Evolutionary conservation across 805 yeast genomes (phyloP).

Genomic region (Suhomyces vadensis): DNA sequence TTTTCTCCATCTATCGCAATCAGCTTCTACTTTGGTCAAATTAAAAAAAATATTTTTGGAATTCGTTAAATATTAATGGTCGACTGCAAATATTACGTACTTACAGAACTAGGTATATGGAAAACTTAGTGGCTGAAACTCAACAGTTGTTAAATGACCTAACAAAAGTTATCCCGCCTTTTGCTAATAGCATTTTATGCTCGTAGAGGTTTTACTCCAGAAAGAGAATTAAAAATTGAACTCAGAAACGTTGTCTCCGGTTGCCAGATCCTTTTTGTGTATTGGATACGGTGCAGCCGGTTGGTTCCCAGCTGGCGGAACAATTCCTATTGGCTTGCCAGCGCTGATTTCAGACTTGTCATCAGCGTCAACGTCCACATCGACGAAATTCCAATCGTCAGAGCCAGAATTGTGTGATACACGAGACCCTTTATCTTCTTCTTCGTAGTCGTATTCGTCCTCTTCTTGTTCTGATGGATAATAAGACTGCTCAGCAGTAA

Average conservation of each 20-base stretch:
- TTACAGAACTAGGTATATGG: too few species aligned
- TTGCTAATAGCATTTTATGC: too few species aligned
- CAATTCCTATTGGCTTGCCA: too few species aligned
- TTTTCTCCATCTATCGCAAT: background rate
- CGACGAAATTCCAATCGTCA: constrained; percentile 15
- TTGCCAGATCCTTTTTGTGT: constrained; percentile 14
- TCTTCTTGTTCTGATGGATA: constrained; percentile 32
- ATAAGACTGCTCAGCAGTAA: constrained; percentile 21
- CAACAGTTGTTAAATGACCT: too few species aligned
- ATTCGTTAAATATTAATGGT: too few species aligned
- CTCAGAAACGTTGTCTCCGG: constrained; percentile 23
- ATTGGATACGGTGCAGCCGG: constrained; percentile 11
- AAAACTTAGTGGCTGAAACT: too few species aligned
- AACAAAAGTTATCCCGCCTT: too few species aligned
- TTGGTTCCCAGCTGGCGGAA: too few species aligned
- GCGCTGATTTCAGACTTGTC: background rate
- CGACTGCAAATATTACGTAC: too few species aligned
- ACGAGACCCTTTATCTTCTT: background rate
- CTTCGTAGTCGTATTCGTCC: constrained; percentile 10
- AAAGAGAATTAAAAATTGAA: constrained; percentile 29
- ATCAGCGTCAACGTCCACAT: constrained; percentile 9
- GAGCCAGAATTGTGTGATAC: background rate
- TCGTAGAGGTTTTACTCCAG: too few species aligned
- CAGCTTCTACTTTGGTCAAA: background rate
- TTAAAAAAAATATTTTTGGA: too few species aligned